phyloP scores from a whole-genome alignment of 768 basidiomycete species.

The Kwoniella sp. region DNA sequence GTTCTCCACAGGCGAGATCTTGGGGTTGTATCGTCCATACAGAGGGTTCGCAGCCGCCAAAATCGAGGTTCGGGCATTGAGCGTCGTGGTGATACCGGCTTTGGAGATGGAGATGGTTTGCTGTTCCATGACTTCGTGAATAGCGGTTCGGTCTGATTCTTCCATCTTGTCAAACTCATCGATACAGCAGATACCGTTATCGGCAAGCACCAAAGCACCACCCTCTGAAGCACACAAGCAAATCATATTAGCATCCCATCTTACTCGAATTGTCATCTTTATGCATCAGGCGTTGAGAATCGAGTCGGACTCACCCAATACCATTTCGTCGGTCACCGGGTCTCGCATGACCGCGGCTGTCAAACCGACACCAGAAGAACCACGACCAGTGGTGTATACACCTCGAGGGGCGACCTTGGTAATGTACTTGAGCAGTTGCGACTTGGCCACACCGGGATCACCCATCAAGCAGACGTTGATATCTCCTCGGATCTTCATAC shows the following conservation, averaged over 20 bases:
- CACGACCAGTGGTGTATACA: constrained; percentile 96
- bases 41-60: constrained; percentile 96
- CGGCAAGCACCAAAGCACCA: constrained; percentile 96
- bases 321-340: constrained; percentile 99
- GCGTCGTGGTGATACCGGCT: constrained; percentile 62
- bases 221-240: constrained; percentile 69
- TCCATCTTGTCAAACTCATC: constrained; percentile 99
- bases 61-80: constrained; percentile 62
- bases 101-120: constrained; percentile 63
- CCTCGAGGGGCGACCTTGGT: constrained; percentile 97
- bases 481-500: constrained; percentile 98
- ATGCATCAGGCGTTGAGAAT: too few relatives aligned
- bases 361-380: constrained; percentile 96
- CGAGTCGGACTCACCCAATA: constrained; percentile 70
- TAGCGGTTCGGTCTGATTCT: constrained; percentile 92
- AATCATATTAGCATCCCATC: not conserved
- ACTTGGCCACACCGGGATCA: constrained; percentile 96
- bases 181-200: constrained; percentile 99
- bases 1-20: constrained; percentile 96
- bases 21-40: constrained; percentile 97
- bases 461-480: constrained; percentile 98
- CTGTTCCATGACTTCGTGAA: constrained; percentile 95
- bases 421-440: constrained; percentile 84
- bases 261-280: too few relatives aligned
- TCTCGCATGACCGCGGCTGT: constrained; percentile 99